These are phyloP conservation scores for Lipomyces mesembrius DNA, from an alignment of 805 yeast species.

Conservation along the genomic window DNA sequence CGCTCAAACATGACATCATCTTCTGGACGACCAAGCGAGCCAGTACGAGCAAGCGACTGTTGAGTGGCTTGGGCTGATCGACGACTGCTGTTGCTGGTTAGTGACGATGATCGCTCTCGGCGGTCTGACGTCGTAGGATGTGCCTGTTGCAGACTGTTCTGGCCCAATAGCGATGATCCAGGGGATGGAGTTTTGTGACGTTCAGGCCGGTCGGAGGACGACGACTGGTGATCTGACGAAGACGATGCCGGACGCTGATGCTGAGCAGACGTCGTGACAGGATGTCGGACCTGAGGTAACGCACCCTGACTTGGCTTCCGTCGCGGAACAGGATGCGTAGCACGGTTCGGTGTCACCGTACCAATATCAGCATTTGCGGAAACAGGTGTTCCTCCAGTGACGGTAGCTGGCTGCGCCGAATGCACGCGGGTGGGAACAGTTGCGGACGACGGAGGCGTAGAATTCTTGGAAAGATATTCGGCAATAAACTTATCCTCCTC, in stretches of 20 bases:
- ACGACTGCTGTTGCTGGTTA: not conserved
- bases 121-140: not conserved
- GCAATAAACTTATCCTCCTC: slow-evolving; percentile 84
- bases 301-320: slow-evolving; percentile 7
- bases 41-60: slow-evolving; percentile 7
- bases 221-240: not conserved
- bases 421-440: slow-evolving; percentile 8
- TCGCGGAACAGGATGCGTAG: not conserved
- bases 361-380: slow-evolving; percentile 10
- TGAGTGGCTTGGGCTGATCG: not conserved
- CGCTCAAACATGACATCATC: slow-evolving; percentile 55
- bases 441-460: slow-evolving; percentile 6
- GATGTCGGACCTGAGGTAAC: not conserved
- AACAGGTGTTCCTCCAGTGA: not conserved
- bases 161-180: not conserved
- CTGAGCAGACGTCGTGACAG: not conserved
- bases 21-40: slow-evolving; percentile 31
- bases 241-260: not conserved
- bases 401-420: slow-evolving; percentile 6
- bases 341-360: not conserved
- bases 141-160: not conserved
- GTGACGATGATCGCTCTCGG: not conserved
- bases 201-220: not conserved
- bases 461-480: slow-evolving; percentile 60
- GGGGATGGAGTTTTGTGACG: not conserved